phyloP scores from a whole-genome alignment of 1,284 basidiomycete species.

The Tylopilus orsonianus region DNA sequence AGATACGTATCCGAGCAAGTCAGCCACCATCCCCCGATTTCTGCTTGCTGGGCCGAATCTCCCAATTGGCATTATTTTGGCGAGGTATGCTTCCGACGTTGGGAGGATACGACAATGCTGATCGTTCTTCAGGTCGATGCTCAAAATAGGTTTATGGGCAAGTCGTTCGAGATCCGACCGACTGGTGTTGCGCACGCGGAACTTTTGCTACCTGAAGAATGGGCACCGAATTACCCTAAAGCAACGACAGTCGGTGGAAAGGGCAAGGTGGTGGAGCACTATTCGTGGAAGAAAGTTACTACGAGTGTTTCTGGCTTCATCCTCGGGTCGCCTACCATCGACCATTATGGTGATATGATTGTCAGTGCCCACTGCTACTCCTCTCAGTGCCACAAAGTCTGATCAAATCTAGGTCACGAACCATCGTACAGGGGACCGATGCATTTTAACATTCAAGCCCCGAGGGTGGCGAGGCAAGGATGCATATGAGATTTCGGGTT shows the following conservation, averaged over 20 bases:
- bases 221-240: constrained; percentile 58
- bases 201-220: constrained; percentile 73
- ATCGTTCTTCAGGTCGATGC: constrained; percentile 66
- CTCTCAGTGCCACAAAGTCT: background rate
- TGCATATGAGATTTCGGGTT: constrained; percentile 90
- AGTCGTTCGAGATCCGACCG: constrained; percentile 94
- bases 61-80: constrained; percentile 92
- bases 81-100: constrained; percentile 50
- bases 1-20: constrained; percentile 95
- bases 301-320: constrained; percentile 95
- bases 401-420: constrained; percentile 67
- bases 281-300: constrained; percentile 94
- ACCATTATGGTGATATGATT: constrained; percentile 95
- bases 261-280: constrained; percentile 76
- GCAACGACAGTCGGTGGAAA: constrained; percentile 39
- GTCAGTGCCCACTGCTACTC: constrained; percentile 47
- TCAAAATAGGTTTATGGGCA: constrained; percentile 94
- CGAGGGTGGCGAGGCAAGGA: constrained; percentile 92
- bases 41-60: constrained; percentile 94
- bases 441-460: constrained; percentile 92
- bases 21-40: constrained; percentile 95
- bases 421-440: constrained; percentile 90
- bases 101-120: background rate
- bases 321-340: constrained; percentile 89
- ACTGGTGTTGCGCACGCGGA: constrained; percentile 93